phyloP scores from a whole-genome alignment of 2,329 filamentous ascomycete species.

The Colletotrichum ledebouriae region DNA sequence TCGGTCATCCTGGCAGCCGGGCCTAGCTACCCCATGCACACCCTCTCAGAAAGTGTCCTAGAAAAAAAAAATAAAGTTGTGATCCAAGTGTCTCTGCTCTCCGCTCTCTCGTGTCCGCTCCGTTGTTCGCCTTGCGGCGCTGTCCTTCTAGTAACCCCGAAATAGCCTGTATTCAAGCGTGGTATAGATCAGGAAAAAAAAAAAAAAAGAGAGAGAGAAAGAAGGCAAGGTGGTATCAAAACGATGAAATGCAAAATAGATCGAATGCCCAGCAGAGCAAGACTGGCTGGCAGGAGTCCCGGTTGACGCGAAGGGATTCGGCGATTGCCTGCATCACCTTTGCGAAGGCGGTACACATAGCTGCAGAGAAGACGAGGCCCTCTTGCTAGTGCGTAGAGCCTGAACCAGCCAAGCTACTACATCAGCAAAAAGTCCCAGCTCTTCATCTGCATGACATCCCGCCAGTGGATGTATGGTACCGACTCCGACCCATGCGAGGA shows the following conservation, averaged over 20 bases:
- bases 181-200: slow-evolving; percentile 47
- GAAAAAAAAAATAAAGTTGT: slow-evolving; percentile 20
- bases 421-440: slow-evolving; percentile 94
- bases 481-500: slow-evolving; percentile 53
- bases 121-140: slow-evolving; percentile 55
- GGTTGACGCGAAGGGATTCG: slow-evolving; percentile 42
- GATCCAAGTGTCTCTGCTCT: slow-evolving; percentile 43
- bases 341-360: slow-evolving; percentile 46
- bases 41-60: slow-evolving; percentile 33
- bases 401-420: slow-evolving; percentile 54
- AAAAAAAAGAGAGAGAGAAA: slow-evolving; percentile 13
- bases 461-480: slow-evolving; percentile 87
- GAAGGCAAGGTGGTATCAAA: slow-evolving; percentile 46
- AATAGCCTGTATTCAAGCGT: slow-evolving; percentile 32
- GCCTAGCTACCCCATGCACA: slow-evolving; percentile 38
- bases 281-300: slow-evolving; percentile 36
- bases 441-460: slow-evolving; percentile 92
- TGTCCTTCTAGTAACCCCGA: slow-evolving; percentile 41
- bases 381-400: slow-evolving; percentile 22
- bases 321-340: slow-evolving; percentile 56
- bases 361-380: slow-evolving; percentile 41
- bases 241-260: slow-evolving; percentile 43
- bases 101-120: slow-evolving; percentile 41
- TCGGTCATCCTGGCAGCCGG: slow-evolving; percentile 42
- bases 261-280: slow-evolving; percentile 20